These are phyloP conservation scores for Podospora sp. DNA, from an alignment of 495 filamentous ascomycete genomes.

Conservation along the genomic window DNA sequence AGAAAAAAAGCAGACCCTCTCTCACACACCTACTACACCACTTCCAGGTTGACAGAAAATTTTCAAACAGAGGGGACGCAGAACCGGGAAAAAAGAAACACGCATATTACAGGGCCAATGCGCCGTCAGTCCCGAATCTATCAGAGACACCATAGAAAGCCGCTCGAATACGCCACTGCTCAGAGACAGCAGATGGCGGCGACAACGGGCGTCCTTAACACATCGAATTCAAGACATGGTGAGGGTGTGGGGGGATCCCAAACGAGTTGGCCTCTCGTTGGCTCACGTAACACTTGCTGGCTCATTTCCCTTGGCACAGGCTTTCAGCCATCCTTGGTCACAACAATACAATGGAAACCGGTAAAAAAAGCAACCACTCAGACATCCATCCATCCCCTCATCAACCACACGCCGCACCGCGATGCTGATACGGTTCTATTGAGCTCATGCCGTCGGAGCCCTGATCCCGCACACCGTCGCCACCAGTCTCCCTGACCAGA, in stretches of 20 bases:
- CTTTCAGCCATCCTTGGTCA: neutral
- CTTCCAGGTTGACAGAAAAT: too few relatives aligned
- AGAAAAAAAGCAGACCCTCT: neutral
- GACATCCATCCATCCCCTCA: neutral
- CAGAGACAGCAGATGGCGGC: neutral
- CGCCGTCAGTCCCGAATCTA: neutral
- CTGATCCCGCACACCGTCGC: neutral
- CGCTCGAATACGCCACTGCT: neutral
- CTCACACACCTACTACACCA: too few relatives aligned
- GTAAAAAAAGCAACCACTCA: neutral
- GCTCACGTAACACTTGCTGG: neutral
- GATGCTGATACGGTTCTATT: neutral
- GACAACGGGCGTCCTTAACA: neutral
- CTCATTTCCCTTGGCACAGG: neutral
- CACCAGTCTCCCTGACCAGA: neutral
- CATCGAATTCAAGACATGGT: neutral
- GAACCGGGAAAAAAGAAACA: neutral
- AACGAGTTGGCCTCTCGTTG: neutral
- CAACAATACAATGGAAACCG: neutral
- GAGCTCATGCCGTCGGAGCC: neutral
- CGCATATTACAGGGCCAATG: neutral
- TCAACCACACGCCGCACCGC: neutral
- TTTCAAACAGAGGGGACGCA: neutral
- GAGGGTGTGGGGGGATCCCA: neutral
- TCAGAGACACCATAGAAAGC: neutral